Evolutionary conservation across 2,329 filamentous ascomycete genomes (phyloP).

Genomic region (Plectosphaerella cucumerina): DNA sequence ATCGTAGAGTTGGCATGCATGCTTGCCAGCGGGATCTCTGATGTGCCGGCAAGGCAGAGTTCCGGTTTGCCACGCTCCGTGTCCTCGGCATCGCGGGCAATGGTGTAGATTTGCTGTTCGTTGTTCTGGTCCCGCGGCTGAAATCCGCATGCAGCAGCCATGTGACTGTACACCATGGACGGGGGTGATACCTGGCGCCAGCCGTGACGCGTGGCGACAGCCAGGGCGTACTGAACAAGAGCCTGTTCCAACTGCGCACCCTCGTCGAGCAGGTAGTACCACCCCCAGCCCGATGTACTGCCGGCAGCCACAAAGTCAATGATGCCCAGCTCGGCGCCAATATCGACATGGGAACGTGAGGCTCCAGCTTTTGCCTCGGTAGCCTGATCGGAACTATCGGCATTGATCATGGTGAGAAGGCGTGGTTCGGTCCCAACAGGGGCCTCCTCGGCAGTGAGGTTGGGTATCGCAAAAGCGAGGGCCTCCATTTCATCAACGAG

Average conservation of each 20-base stretch:
- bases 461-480: constrained; percentile 77
- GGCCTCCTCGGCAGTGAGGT: constrained; percentile 74
- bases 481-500: constrained; percentile 63
- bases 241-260: constrained; percentile 93
- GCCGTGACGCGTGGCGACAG: constrained; percentile 65
- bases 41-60: constrained; percentile 78
- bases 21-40: constrained; percentile 89
- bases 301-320: constrained; percentile 83
- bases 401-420: constrained; percentile 76
- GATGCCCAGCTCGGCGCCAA: constrained; percentile 82
- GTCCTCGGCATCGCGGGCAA: constrained; percentile 65
- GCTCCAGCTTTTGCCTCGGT: constrained; percentile 32
- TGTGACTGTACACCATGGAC: constrained; percentile 86
- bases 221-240: constrained; percentile 79
- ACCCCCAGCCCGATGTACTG: constrained; percentile 89
- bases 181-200: constrained; percentile 83
- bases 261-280: constrained; percentile 94
- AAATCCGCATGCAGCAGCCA: constrained; percentile 88
- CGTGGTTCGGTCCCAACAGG: constrained; percentile 64
- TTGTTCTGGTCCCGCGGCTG: constrained; percentile 85
- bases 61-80: constrained; percentile 59
- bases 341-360: constrained; percentile 76
- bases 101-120: constrained; percentile 86
- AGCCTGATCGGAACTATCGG: constrained; percentile 44
- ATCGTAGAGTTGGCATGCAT: constrained; percentile 77